Percentiles rank a stretch among this genome's conserved stretches.
These are phyloP conservation scores for Lepraria neglecta DNA, from an alignment of 495 filamentous ascomycete genomes.

Conservation along the genomic window DNA sequence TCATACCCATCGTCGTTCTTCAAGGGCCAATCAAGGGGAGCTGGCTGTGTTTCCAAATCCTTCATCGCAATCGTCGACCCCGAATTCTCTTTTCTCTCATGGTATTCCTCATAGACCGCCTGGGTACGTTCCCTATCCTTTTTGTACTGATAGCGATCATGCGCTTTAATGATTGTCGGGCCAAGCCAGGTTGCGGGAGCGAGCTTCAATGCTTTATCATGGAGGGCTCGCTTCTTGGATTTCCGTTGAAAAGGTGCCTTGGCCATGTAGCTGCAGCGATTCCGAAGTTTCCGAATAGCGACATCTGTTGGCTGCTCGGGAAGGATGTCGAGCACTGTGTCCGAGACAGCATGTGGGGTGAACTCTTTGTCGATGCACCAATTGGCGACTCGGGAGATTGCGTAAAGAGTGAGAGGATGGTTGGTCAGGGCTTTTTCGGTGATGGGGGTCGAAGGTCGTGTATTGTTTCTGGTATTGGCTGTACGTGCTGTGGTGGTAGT, in stretches of 20 bases:
- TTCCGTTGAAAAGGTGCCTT: conserved; percentile 5
- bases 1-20: neutral
- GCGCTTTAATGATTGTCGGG: conserved; percentile 3
- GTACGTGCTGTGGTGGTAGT: neutral
- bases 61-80: neutral
- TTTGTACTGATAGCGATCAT: conserved; percentile 11
- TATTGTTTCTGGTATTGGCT: neutral
- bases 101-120: conserved; percentile 12
- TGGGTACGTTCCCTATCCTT: neutral
- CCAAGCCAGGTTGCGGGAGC: conserved; percentile 7
- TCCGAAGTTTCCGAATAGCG: neutral
- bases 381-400: conserved; percentile 8
- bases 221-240: neutral
- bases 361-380: conserved; percentile 5
- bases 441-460: neutral
- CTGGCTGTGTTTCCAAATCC: neutral
- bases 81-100: neutral
- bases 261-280: conserved; percentile 8
- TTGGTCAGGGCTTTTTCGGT: neutral
- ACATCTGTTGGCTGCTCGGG: neutral
- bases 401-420: neutral
- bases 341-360: neutral
- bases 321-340: neutral
- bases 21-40: neutral
- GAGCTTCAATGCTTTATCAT: conserved; percentile 3